Conservation (phyloP, 768 basidiomycete genomes). For the Russula sp. region DNA sequence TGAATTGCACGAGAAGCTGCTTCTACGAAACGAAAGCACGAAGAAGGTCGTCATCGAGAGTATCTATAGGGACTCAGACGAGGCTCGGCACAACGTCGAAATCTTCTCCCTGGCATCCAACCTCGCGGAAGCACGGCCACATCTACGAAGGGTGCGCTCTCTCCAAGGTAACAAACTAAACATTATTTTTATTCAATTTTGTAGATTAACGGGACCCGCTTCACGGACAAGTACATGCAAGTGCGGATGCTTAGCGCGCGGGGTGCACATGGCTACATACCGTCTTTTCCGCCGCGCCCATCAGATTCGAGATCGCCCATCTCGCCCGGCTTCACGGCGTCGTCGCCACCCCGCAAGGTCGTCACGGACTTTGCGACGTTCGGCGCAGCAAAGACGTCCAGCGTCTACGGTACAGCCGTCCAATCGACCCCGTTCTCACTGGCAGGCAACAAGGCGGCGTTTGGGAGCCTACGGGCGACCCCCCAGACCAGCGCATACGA, state of each 20-base stretch:
- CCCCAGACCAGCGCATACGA: conserved; percentile 47
- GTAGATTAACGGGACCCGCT: conserved; percentile 90
- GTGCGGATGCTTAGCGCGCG: conserved; percentile 60
- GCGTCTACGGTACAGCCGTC: conserved; percentile 83
- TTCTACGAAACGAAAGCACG: conserved; percentile 92
- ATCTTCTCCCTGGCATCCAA: conserved; percentile 75
- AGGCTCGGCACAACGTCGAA: conserved; percentile 85
- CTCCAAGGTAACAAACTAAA: neutral
- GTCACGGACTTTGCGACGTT: conserved; percentile 88
- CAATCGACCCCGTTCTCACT: conserved; percentile 76
- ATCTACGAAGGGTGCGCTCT: conserved; percentile 68
- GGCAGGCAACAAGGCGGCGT: conserved; percentile 78
- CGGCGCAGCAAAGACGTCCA: conserved; percentile 66
- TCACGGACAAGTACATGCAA: conserved; percentile 93
- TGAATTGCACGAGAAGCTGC: conserved; percentile 86
- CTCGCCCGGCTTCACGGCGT: conserved; percentile 39
- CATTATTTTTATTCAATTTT: conserved; percentile 11
- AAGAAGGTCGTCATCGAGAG: conserved; percentile 96
- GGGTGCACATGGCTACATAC: conserved; percentile 49
- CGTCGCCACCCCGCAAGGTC: conserved; percentile 59
- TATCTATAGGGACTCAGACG: conserved; percentile 89
- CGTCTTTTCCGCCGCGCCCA: conserved; percentile 45
- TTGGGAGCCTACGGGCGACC: conserved; percentile 65
- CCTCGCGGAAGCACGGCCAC: conserved; percentile 68
- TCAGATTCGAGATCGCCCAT: conserved; percentile 42